Conservation (phyloP, 2,329 filamentous ascomycete genomes). For the Sporothrix dimorphospora region DNA sequence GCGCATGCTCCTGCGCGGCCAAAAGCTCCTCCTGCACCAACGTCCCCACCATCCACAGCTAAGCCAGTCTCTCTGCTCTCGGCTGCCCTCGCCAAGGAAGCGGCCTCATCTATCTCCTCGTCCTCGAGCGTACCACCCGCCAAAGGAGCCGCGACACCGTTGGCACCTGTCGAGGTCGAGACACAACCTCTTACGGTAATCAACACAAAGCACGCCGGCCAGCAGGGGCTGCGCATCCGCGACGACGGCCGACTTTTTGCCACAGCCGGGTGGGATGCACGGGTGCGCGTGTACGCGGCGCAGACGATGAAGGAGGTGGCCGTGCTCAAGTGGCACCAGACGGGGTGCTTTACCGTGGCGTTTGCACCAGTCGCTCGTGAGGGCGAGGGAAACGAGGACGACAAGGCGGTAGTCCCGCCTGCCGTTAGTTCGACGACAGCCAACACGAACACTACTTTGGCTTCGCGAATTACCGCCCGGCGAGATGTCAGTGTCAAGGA, state of each 20-base stretch:
- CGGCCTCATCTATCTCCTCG: neutral
- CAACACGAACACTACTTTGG: neutral
- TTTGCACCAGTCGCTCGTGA: conserved; percentile 61
- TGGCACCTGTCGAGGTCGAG: conserved; percentile 33
- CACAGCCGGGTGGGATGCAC: conserved; percentile 90
- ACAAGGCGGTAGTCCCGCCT: neutral
- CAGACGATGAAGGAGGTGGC: conserved; percentile 85
- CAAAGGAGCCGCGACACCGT: conserved; percentile 25
- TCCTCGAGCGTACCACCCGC: neutral
- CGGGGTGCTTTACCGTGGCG: conserved; percentile 79
- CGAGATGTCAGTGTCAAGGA: conserved; percentile 60
- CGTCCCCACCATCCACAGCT: neutral
- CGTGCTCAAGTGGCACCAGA: conserved; percentile 91
- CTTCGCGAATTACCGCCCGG: conserved; percentile 9
- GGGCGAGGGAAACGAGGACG: neutral
- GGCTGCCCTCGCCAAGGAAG: conserved; percentile 36
- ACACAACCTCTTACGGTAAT: conserved; percentile 60
- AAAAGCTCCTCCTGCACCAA: too few relatives aligned
- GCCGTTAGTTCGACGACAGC: neutral
- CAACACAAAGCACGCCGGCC: conserved; percentile 87
- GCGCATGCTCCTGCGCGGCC: neutral
- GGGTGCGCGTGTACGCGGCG: conserved; percentile 76
- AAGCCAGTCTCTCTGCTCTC: conserved; percentile 39
- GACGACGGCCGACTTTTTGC: conserved; percentile 82
- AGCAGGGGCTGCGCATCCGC: conserved; percentile 77